phyloP scores from a whole-genome alignment of 1,284 basidiomycete species.

The Acaromyces ingoldii region DNA sequence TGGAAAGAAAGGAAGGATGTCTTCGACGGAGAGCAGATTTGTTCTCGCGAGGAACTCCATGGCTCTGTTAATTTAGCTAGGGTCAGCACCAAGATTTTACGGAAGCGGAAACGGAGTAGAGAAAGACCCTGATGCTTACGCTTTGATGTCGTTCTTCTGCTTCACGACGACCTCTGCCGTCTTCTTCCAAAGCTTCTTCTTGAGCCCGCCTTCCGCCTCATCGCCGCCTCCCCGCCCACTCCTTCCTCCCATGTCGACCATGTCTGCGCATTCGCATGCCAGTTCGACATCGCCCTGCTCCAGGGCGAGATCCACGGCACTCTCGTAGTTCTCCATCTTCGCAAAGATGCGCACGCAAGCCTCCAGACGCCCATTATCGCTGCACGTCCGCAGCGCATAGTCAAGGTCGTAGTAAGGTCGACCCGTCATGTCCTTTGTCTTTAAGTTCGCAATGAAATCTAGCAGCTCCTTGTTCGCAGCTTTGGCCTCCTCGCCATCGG shows the following conservation, averaged over 20 bases:
- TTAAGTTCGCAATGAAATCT: conserved; percentile 68
- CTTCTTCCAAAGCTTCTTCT: conserved; percentile 96
- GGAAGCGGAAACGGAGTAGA: background rate
- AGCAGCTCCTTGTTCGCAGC: conserved; percentile 57
- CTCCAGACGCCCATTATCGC: conserved; percentile 67
- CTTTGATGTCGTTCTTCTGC: conserved; percentile 94
- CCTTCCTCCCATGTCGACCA: conserved; percentile 12
- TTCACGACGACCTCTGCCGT: conserved; percentile 95
- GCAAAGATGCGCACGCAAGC: conserved; percentile 95
- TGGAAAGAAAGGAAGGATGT: conserved; percentile 98
- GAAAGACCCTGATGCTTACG: conserved; percentile 59
- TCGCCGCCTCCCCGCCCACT: conserved; percentile 4
- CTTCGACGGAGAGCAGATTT: conserved; percentile 92
- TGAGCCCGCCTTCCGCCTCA: conserved; percentile 56
- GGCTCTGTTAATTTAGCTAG: too few species aligned
- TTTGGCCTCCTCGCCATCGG: conserved; percentile 4
- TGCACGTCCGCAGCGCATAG: conserved; percentile 86
- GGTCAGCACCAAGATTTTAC: background rate
- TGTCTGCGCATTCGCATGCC: conserved; percentile 44
- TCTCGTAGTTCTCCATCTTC: conserved; percentile 95
- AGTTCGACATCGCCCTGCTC: conserved; percentile 55
- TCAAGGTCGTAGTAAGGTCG: conserved; percentile 94
- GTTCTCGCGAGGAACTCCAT: conserved; percentile 94
- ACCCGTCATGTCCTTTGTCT: conserved; percentile 64
- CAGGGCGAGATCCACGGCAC: conserved; percentile 89